Evolutionary conservation across 192 early-diverging fungal species (phyloP).

Genomic region (Backusella liffmaniae): DNA sequence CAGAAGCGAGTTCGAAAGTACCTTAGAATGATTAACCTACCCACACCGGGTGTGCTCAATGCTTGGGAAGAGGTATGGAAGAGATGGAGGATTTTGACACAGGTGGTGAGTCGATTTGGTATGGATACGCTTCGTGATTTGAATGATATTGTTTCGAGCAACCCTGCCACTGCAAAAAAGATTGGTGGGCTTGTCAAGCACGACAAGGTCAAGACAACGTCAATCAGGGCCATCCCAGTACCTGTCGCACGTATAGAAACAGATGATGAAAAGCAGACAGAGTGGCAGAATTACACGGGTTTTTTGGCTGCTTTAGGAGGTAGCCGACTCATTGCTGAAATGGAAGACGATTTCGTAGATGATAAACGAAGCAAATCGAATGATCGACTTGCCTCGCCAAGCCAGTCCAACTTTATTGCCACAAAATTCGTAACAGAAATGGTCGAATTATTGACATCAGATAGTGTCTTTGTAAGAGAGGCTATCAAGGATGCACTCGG

Average conservation of each 20-base stretch:
- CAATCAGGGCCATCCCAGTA: background rate
- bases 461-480: conserved; percentile 73
- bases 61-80: conserved; percentile 82
- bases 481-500: conserved; percentile 75
- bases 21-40: conserved; percentile 55
- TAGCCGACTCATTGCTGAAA: conserved; percentile 40
- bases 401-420: conserved; percentile 38
- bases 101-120: background rate
- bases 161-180: background rate
- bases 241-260: background rate
- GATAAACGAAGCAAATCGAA: background rate
- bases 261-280: conserved; percentile 47
- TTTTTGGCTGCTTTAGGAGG: conserved; percentile 77
- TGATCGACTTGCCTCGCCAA: background rate
- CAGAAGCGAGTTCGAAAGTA: conserved; percentile 71
- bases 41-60: conserved; percentile 67
- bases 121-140: conserved; percentile 11
- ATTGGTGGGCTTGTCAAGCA: conserved; percentile 9
- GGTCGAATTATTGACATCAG: conserved; percentile 68
- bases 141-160: background rate
- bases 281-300: conserved; percentile 79
- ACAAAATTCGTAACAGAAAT: conserved; percentile 71
- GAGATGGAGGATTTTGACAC: conserved; percentile 64
- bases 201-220: background rate
- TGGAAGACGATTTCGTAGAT: background rate